Evolutionary conservation across 1,284 basidiomycete species (phyloP).

Genomic region (Heterobasidion occidentale): DNA sequence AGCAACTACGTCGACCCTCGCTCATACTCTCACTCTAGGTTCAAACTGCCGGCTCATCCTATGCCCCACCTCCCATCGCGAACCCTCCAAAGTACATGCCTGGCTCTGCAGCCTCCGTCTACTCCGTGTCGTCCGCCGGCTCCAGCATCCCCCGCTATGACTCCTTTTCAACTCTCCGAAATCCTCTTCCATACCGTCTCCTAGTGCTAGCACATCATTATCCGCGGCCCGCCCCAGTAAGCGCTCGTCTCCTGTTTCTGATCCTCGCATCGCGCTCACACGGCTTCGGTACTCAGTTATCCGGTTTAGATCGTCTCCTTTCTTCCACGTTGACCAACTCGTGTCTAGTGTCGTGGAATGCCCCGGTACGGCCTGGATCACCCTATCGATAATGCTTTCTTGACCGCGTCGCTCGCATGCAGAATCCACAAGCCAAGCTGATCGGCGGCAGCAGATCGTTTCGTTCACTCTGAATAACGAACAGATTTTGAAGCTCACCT

Average conservation of each 20-base stretch:
- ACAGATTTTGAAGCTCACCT: conserved; percentile 52
- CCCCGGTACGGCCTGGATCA: conserved; percentile 43
- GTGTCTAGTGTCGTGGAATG: conserved; percentile 63
- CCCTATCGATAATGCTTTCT: conserved; percentile 6
- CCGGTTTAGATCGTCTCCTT: conserved; percentile 75
- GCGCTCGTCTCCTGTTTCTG: neutral
- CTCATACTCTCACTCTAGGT: no score
- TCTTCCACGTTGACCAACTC: conserved; percentile 59
- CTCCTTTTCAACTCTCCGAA: conserved; percentile 54
- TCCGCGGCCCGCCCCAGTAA: conserved; percentile 9
- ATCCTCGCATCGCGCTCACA: neutral
- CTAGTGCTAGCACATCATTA: conserved; percentile 19
- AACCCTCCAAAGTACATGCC: no score
- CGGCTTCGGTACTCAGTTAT: conserved; percentile 35
- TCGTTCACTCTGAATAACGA: conserved; percentile 58
- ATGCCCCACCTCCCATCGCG: no score
- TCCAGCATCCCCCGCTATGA: conserved; percentile 40
- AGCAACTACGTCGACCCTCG: neutral
- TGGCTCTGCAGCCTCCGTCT: no score
- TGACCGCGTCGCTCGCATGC: neutral
- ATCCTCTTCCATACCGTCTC: conserved; percentile 21
- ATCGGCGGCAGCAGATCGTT: conserved; percentile 59
- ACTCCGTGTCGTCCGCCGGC: neutral
- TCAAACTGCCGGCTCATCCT: no score
- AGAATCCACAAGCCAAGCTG: conserved; percentile 72